Conservation (phyloP, 1,139 yeast genomes). For the Pichia sp. region DNA sequence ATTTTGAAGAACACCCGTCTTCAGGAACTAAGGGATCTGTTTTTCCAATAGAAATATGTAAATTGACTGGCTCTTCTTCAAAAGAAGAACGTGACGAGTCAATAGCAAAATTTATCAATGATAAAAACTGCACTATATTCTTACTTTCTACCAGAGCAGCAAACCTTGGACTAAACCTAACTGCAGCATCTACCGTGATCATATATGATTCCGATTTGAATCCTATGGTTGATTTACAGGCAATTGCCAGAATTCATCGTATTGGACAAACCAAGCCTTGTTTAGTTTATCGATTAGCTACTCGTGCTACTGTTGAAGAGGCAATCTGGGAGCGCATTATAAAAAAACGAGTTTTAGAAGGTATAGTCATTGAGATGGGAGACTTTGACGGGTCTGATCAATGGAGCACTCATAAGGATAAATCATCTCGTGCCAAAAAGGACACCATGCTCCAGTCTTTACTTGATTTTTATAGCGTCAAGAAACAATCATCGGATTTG, state of each 20-base stretch:
- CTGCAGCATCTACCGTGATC: constrained; percentile 84
- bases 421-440: constrained; percentile 6
- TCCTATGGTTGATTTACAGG: constrained; percentile 93
- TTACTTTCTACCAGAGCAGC: constrained; percentile 88
- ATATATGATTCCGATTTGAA: constrained; percentile 94
- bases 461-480: constrained; percentile 11
- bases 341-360: constrained; percentile 71
- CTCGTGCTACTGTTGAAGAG: constrained; percentile 77
- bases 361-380: constrained; percentile 79
- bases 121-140: constrained; percentile 36
- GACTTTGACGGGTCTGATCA: constrained; percentile 46
- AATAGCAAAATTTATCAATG: constrained; percentile 45
- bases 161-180: constrained; percentile 83
- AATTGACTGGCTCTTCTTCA: constrained; percentile 71
- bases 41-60: constrained; percentile 12
- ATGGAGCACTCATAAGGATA: constrained; percentile 20
- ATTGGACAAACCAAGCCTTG: constrained; percentile 87
- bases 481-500: neutral
- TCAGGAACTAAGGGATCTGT: neutral
- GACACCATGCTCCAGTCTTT: constrained; percentile 8
- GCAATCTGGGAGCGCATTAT: constrained; percentile 69
- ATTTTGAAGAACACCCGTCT: constrained; percentile 35
- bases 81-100: constrained; percentile 61
- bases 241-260: constrained; percentile 91
- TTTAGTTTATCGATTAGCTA: constrained; percentile 66